Percentiles rank a stretch among this genome's conserved stretches.
Evolutionary conservation across 306 rosid species (phyloP).

Genomic region (Biancaea sappan): DNA sequence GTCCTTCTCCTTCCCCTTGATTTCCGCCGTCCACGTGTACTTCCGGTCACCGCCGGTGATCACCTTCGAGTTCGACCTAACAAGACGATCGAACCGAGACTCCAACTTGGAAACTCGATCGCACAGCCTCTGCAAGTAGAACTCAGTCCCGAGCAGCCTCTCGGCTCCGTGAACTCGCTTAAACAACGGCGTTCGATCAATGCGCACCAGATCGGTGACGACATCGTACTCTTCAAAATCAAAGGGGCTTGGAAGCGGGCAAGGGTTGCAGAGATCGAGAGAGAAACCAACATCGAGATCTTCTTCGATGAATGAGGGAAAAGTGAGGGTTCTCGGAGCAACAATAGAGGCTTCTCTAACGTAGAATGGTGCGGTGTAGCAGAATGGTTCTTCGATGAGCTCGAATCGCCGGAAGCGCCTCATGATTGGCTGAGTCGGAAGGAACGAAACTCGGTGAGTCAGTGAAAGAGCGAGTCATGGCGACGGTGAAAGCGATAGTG

Average conservation of each 20-base stretch:
- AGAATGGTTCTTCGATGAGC: conserved; percentile 55
- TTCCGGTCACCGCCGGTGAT: conserved; percentile 53
- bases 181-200: conserved; percentile 45
- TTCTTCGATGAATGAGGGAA: conserved; percentile 64
- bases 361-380: conserved; percentile 44
- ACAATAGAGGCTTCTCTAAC: conserved; percentile 51
- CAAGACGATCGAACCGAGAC: conserved; percentile 65
- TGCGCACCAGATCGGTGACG: conserved; percentile 57
- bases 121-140: conserved; percentile 49
- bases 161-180: conserved; percentile 54
- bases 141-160: conserved; percentile 45
- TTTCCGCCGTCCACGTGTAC: conserved; percentile 87
- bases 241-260: conserved; percentile 24
- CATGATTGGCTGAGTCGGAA: conserved; percentile 53
- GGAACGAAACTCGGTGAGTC: conserved; percentile 35
- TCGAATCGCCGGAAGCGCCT: conserved; percentile 60
- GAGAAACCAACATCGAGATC: conserved; percentile 43
- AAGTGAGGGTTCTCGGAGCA: conserved; percentile 41
- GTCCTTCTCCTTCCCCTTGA: conserved; percentile 56
- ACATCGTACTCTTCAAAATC: conserved; percentile 42
- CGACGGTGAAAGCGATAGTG: background rate
- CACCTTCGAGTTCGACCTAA: conserved; percentile 32
- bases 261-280: conserved; percentile 30
- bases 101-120: conserved; percentile 75
- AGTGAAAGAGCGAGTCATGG: background rate